These are phyloP conservation scores for Paramecium sexaurelia DNA, from an alignment of 73 alveolate genomes.

Conservation along the genomic window DNA sequence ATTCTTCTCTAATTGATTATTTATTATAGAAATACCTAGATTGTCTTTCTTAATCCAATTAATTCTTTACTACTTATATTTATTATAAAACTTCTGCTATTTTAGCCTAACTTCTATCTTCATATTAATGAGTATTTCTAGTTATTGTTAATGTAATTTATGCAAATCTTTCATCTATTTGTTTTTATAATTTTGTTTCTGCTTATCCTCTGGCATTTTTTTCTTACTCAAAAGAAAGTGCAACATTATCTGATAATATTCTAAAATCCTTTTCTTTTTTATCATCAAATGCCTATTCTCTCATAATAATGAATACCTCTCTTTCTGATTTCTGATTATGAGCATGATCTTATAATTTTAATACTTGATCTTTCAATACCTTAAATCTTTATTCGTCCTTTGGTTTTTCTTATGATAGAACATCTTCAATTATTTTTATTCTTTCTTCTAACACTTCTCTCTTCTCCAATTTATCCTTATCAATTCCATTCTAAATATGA, in stretches of 20 bases:
- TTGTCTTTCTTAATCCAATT: conserved; percentile 37
- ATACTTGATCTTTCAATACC: conserved; percentile 26
- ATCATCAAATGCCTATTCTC: conserved; percentile 46
- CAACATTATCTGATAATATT: conserved; percentile 39
- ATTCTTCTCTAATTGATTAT: conserved; percentile 19
- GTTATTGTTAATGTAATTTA: conserved; percentile 42
- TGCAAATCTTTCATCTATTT: conserved; percentile 56
- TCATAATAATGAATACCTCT: background rate
- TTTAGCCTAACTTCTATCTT: conserved; percentile 55
- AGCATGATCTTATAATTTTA: conserved; percentile 17
- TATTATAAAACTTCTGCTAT: conserved; percentile 29
- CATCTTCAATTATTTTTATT: conserved; percentile 56
- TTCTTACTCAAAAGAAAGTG: conserved; percentile 40
- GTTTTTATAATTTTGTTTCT: conserved; percentile 12
- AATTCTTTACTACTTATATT: conserved; percentile 6
- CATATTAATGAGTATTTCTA: conserved; percentile 55
- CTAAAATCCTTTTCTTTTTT: conserved; percentile 54
- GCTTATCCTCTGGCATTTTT: conserved; percentile 32
- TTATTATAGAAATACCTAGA: background rate
- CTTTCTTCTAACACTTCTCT: conserved; percentile 54
- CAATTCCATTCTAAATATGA: conserved; percentile 57
- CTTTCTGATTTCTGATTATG: conserved; percentile 45
- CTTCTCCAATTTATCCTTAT: conserved; percentile 51
- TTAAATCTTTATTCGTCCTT: conserved; percentile 49
- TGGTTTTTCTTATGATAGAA: conserved; percentile 16